Evolutionary conservation across 2,329 filamentous ascomycete species (phyloP).

Genomic region (Penicillium vulpinum): DNA sequence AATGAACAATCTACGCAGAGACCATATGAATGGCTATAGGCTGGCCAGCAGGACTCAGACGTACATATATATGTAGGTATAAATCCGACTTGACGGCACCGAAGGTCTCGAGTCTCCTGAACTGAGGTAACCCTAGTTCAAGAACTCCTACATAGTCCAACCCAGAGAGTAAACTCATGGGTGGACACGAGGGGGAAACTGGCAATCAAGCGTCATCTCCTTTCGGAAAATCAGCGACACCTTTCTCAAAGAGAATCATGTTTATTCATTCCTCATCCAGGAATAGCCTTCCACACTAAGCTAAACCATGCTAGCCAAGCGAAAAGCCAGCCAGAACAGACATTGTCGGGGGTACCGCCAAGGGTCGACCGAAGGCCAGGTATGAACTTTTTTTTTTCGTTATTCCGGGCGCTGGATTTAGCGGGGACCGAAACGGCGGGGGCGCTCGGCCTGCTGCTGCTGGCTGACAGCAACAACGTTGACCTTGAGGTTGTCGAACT

Average conservation of each 20-base stretch:
- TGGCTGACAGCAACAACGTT: conserved; percentile 90
- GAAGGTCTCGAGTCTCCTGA: conserved; percentile 11
- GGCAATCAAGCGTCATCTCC: conserved; percentile 92
- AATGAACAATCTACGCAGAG: conserved; percentile 21
- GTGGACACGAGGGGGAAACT: conserved; percentile 48
- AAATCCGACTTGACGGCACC: conserved; percentile 7
- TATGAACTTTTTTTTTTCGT: conserved; percentile 30
- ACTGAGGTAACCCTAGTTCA: conserved; percentile 1
- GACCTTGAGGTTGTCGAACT: conserved; percentile 98
- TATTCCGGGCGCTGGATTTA: conserved; percentile 22
- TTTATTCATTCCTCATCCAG: conserved; percentile 43
- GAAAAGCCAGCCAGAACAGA: conserved; percentile 31
- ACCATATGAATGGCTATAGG: conserved; percentile 7
- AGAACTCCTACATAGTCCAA: conserved; percentile 26
- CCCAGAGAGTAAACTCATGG: conserved; percentile 11
- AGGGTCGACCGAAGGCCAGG: conserved; percentile 33
- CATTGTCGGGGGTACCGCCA: conserved; percentile 27
- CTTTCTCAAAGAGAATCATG: conserved; percentile 56
- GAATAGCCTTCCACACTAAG: conserved; percentile 30
- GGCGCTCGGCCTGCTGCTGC: conserved; percentile 80
- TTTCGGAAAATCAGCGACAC: conserved; percentile 82
- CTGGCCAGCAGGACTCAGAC: conserved; percentile 3
- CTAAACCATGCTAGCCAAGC: conserved; percentile 29
- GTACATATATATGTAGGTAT: not conserved
- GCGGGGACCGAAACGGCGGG: conserved; percentile 65